phyloP scores from a whole-genome alignment of 2,329 filamentous ascomycete species.

The Claviceps pusilla region DNA sequence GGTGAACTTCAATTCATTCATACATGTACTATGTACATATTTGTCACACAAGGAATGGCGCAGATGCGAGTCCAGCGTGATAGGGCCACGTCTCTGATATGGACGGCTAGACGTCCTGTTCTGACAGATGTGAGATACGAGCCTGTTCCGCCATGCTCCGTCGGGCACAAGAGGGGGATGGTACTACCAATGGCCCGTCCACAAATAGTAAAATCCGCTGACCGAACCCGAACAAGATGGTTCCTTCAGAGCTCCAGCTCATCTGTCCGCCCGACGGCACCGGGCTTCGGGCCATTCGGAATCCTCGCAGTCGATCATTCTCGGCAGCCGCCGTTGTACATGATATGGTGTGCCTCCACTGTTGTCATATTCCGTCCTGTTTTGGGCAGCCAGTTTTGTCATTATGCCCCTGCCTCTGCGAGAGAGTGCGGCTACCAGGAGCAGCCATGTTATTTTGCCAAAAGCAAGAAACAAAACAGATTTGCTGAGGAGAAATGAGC shows the following conservation, averaged over 20 bases:
- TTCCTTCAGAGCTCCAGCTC: neutral
- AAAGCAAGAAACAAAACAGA: neutral
- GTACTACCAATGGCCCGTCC: neutral
- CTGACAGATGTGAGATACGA: neutral
- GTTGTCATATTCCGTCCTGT: neutral
- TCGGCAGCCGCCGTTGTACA: neutral
- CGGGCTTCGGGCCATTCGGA: neutral
- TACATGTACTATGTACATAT: neutral
- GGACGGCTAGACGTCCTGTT: neutral
- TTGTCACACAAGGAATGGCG: neutral
- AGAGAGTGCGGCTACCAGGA: neutral
- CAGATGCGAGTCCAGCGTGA: neutral
- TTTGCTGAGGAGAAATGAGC: neutral
- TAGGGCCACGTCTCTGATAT: neutral
- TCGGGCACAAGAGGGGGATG: neutral
- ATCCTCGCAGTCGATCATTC: neutral
- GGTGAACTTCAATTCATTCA: neutral
- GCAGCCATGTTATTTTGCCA: neutral
- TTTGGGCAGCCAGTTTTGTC: neutral
- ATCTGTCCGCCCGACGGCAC: neutral
- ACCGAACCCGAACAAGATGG: neutral
- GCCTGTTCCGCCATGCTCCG: slow-evolving; percentile 1
- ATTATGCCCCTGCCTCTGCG: neutral
- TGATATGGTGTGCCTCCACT: neutral
- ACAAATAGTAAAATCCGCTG: neutral